Percentiles rank a stretch among this genome's conserved stretches.
These are phyloP conservation scores for Barbarea vulgaris DNA, from an alignment of 345 rosid genomes.

Conservation along the genomic window DNA sequence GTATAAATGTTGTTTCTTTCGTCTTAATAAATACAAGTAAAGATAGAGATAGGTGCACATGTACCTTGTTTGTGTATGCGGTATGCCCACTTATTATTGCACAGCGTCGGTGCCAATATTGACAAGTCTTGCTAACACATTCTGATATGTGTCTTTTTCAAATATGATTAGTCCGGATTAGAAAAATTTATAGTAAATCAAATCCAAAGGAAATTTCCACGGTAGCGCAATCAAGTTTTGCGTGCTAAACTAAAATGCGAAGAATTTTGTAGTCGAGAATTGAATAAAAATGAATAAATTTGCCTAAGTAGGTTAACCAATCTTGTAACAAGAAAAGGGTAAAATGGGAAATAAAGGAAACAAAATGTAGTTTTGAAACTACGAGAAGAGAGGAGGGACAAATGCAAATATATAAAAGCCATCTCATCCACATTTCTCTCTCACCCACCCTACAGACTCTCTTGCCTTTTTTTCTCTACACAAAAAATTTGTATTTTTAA, in stretches of 20 bases:
- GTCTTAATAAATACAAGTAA: constrained; percentile 23
- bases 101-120: constrained; percentile 33
- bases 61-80: constrained; percentile 28
- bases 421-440: constrained; percentile 34
- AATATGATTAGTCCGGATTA: not conserved
- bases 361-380: constrained; percentile 23
- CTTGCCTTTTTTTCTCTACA: constrained; percentile 11
- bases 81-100: constrained; percentile 6
- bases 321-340: constrained; percentile 44
- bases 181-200: not conserved
- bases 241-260: constrained; percentile 25
- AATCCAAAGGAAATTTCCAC: constrained; percentile 26
- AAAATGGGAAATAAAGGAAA: not conserved
- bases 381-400: not conserved
- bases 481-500: not conserved
- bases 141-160: constrained; percentile 25
- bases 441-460: constrained; percentile 30
- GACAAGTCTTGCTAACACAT: constrained; percentile 28
- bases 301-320: constrained; percentile 42
- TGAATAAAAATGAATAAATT: constrained; percentile 11
- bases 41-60: constrained; percentile 36
- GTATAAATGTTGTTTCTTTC: not conserved
- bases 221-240: constrained; percentile 28
- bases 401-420: constrained; percentile 2
- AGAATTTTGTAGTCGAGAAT: not conserved